A percentile compares a stretch with the other conserved stretches of the same genome.
Evolutionary conservation across 2,329 filamentous ascomycete species (phyloP).

Genomic region (Fonsecaea pedrosoi): DNA sequence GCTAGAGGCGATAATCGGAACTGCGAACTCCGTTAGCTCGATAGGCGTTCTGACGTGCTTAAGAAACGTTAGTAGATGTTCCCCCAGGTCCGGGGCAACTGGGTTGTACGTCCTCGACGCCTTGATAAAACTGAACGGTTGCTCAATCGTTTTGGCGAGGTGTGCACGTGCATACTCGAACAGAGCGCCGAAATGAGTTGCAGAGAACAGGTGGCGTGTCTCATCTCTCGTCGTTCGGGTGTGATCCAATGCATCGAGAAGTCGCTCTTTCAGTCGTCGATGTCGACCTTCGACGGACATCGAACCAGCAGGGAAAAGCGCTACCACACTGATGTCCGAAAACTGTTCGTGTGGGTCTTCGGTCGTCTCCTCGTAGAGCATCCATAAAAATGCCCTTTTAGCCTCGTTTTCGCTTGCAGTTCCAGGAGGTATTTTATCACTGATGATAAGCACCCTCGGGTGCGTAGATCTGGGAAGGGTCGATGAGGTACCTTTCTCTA

Average conservation of each 20-base stretch:
- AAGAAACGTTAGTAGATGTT: conserved; percentile 23
- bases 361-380: conserved; percentile 41
- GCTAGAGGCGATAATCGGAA: conserved; percentile 39
- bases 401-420: conserved; percentile 35
- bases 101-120: background rate
- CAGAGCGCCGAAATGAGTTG: background rate
- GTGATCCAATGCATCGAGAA: background rate
- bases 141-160: background rate
- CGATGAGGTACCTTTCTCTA: background rate
- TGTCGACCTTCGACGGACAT: conserved; percentile 35
- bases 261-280: conserved; percentile 15
- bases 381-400: conserved; percentile 38
- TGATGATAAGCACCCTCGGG: conserved; percentile 41
- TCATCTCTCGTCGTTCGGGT: background rate
- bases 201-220: background rate
- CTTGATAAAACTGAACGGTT: background rate
- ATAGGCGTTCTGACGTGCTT: conserved; percentile 31
- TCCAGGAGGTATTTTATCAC: conserved; percentile 33
- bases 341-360: conserved; percentile 32
- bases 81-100: background rate
- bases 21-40: conserved; percentile 39
- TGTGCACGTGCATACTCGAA: background rate
- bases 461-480: conserved; percentile 21
- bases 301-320: conserved; percentile 31
- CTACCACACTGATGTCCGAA: conserved; percentile 39